Percentiles rank a stretch among this genome's conserved stretches.
Evolutionary conservation across 805 yeast genomes (phyloP).

Genomic region (Lipomyces mesembrius): DNA sequence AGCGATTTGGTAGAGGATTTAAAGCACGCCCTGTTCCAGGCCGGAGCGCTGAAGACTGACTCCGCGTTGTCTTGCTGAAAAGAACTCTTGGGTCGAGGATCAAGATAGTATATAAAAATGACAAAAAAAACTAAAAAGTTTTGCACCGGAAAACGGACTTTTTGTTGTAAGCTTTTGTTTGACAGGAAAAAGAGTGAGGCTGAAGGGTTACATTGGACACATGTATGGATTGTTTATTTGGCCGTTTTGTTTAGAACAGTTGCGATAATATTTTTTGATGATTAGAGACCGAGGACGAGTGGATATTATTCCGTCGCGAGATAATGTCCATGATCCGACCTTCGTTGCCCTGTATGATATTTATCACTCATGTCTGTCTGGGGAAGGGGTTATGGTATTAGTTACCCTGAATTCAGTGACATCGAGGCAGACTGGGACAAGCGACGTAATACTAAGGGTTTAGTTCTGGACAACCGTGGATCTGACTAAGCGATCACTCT

Average conservation of each 20-base stretch:
- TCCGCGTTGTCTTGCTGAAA: not conserved
- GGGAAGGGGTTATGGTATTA: too few species aligned
- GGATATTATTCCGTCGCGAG: not conserved
- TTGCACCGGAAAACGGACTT: not conserved
- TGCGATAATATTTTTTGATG: not conserved
- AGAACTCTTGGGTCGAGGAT: not conserved
- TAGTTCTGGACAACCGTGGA: too few species aligned
- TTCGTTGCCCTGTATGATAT: too few species aligned
- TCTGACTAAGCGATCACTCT: too few species aligned
- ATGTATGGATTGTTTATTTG: not conserved
- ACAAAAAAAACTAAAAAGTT: too few species aligned
- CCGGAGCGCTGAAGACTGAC: constrained; percentile 56
- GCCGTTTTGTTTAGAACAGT: not conserved
- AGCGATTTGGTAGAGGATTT: constrained; percentile 84
- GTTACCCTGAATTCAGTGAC: not conserved
- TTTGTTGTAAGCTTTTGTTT: not conserved
- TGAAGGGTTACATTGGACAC: not conserved
- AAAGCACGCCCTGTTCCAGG: constrained; percentile 66
- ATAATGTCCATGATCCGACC: too few species aligned
- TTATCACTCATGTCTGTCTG: too few species aligned
- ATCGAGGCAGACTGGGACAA: too few species aligned
- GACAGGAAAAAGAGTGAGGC: too few species aligned
- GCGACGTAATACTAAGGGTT: too few species aligned
- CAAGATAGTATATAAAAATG: not conserved
- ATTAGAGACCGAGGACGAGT: not conserved